Percentiles rank a stretch among this genome's conserved stretches.
Evolutionary conservation across 2,329 filamentous ascomycete species (phyloP).

Genomic region (Tolypocladium tundrense): DNA sequence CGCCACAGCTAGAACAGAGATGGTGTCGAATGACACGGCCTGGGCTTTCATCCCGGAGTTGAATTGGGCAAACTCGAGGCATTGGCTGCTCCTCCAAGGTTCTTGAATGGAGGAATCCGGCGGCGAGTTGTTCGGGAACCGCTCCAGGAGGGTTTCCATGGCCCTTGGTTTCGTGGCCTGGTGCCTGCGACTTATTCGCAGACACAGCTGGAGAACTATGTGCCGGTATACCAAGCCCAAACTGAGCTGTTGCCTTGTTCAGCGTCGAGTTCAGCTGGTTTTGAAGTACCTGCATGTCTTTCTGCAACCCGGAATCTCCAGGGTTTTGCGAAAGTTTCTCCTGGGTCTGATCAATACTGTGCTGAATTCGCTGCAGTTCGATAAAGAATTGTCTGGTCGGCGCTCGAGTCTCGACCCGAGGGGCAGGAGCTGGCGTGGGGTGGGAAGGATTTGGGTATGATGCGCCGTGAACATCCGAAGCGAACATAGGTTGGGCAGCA

Average conservation of each 20-base stretch:
- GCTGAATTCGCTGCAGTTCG: conserved; percentile 16
- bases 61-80: neutral
- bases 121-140: neutral
- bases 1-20: conserved; percentile 26
- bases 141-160: neutral
- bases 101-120: neutral
- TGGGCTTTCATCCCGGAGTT: conserved; percentile 10
- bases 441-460: neutral
- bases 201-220: neutral
- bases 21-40: conserved; percentile 14
- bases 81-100: neutral
- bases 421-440: neutral
- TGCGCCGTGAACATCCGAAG: neutral
- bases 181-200: neutral
- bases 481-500: neutral
- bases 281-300: conserved; percentile 16
- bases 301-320: conserved; percentile 10
- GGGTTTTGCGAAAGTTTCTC: conserved; percentile 13
- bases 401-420: neutral
- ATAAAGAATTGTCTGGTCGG: neutral
- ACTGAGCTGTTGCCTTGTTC: conserved; percentile 13
- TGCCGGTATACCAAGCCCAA: neutral
- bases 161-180: neutral
- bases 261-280: conserved; percentile 17
- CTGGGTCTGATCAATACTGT: conserved; percentile 14